Base-by-base conservation (phyloP, 192 early-diverging fungal genomes). In the Powellomyces hirtus region DNA sequence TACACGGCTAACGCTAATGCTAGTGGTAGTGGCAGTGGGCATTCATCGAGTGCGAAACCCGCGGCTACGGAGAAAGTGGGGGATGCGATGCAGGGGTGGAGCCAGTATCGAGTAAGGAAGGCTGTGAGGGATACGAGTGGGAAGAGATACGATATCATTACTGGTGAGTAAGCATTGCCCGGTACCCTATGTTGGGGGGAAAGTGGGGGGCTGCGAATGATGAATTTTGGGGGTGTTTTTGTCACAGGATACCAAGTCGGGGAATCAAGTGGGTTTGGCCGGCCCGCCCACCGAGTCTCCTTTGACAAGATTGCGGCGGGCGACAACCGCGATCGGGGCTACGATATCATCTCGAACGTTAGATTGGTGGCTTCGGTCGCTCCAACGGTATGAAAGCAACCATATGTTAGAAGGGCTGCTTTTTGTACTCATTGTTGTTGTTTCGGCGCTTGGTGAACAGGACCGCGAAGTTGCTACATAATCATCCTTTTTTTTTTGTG, bases 101-200 rank as follows among this genome's bases (percentile, higher is more conserved):
- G n/a, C 20, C 60, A 76, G 59, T 72, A 74, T 50, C 55, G 78
- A 13, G 73, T 77, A 35, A 62, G 68, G 38, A 80, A 80, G 50
- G 70, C 66, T 1, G 67, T 66, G 0, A 29, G 29, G 33, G 78
- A 77, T 8, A 70, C 72, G 16, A 13, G 34, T 61, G 75, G 78
- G 16, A 67, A 42, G 62, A 66, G 69, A 24, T 80, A 71, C 62
- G 78, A 80, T 49, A 79, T 79, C 56, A 36, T 79, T 16, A 79
- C 77, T 30, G 77, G 77, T 78, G 37, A 10, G 61, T 26, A n/a
- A 13, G 40, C 40, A n/a, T n/a, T n/a, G n/a, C n/a, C n/a, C n/a
- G 31, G 2, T 5, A 22, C 35, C n/a, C n/a, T n/a, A n/a, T n/a
- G n/a, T n/a, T n/a, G n/a, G n/a, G n/a, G n/a, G n/a, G n/a, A n/a